Percentiles rank a stretch among this genome's conserved stretches.
Evolutionary conservation across 208 protist genomes (phyloP).

Genomic region (Leishmania braziliensis): DNA sequence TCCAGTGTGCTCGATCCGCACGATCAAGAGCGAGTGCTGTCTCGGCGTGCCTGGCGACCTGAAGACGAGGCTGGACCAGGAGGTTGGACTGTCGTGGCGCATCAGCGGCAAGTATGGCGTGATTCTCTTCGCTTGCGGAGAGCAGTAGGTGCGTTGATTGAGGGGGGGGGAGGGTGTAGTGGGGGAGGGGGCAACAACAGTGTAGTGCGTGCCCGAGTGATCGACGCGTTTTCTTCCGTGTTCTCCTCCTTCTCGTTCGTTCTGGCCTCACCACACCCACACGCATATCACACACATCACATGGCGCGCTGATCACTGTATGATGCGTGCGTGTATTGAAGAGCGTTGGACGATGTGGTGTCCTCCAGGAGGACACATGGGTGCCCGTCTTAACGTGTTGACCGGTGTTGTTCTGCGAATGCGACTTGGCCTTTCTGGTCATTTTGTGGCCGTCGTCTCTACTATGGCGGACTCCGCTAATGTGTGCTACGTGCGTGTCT

Average conservation of each 20-base stretch:
- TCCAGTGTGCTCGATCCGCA: constrained; percentile 81
- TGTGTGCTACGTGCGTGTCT: no score
- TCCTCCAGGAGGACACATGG: no score
- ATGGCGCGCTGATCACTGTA: not conserved
- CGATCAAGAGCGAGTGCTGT: constrained; percentile 89
- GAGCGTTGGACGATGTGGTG: not conserved
- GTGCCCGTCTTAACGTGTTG: no score
- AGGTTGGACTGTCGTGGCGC: constrained; percentile 55
- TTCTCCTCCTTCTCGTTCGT: not conserved
- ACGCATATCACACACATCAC: not conserved
- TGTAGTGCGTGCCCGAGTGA: not conserved
- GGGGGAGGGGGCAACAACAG: not conserved
- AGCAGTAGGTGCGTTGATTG: not conserved
- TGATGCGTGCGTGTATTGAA: constrained; percentile 1
- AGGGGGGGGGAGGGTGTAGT: not conserved
- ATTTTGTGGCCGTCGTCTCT: no score
- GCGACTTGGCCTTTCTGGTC: no score
- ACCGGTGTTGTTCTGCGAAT: no score
- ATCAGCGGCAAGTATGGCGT: constrained; percentile 82
- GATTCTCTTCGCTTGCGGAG: constrained; percentile 62
- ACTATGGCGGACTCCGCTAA: no score
- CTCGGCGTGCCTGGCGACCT: constrained; percentile 56
- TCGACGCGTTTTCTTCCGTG: not conserved
- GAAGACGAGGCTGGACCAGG: constrained; percentile 57
- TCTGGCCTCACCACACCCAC: not conserved